Base-by-base conservation (phyloP, 2,329 filamentous ascomycete species). In the Neopestalotiopsis rosae region DNA sequence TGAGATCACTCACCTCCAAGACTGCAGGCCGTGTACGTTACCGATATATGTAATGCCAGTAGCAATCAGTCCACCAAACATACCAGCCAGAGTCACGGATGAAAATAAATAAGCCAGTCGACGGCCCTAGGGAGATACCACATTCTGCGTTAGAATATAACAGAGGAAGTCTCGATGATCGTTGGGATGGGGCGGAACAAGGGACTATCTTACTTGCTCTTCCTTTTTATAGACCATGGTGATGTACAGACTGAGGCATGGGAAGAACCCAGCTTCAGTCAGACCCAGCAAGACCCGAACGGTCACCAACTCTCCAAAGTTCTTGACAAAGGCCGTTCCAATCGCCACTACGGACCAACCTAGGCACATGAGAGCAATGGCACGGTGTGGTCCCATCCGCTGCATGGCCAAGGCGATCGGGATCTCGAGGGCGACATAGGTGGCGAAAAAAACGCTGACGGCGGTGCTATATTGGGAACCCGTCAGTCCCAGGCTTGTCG, bases 21-120 rank as follows among this genome's bases (percentile, higher is more conserved):
- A 90, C n/a, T 82, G 77, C 69, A 86, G 82, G 2, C 89, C 89
- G 0, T 81, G 79, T 9, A 86, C 75, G 0, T 89, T 89, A 68
- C 91, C 85, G 84, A 92, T 89, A 73, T 87, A 87, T 0, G 88
- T 88, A 69, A 92, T 90, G 0, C 83, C 89, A 67, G 90, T 91
- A 0, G 90, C 90, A 0, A 92, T 82, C 0, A 92, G 82, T 0
- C 90, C 90, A 30, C 90, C 90, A 65, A 84, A 90, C 1, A 89
- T 89, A 5, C 90, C 90, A 0, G 90, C 88, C 1, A 91, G 78
- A 0, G 90, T 89, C 1, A 89, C 85, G 2, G 83, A 84, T 12
- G 87, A 84, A 74, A 91, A 91, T 1, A 92, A 83, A 71, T 90
- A 91, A 5, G 88, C 88, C 2, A 91, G 87, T 1, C 90, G 86